A percentile compares a stretch with the other conserved stretches of the same genome.
Conservation (phyloP, 2,329 filamentous ascomycete species). For the Botrytis fragariae region DNA sequence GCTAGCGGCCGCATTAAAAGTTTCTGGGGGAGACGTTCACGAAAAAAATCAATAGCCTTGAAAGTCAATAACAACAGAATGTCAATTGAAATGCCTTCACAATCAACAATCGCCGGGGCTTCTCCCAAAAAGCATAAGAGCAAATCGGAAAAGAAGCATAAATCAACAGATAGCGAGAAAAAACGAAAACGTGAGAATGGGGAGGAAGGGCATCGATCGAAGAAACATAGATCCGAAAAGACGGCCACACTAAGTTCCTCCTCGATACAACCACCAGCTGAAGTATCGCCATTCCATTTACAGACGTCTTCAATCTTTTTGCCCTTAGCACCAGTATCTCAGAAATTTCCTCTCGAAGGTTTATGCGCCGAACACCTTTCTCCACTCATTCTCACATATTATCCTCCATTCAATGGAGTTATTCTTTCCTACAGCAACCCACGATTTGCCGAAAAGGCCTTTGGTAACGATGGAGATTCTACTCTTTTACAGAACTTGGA, state of each 20-base stretch:
- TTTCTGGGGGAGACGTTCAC: constrained; percentile 9
- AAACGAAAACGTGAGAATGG: constrained; percentile 41
- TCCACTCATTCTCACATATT: constrained; percentile 74
- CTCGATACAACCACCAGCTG: constrained; percentile 17
- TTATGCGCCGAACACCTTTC: constrained; percentile 72
- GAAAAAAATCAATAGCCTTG: constrained; percentile 12
- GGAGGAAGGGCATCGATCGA: constrained; percentile 46
- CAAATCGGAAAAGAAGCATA: constrained; percentile 39
- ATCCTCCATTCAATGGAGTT: constrained; percentile 69
- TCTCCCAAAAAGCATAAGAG: constrained; percentile 33
- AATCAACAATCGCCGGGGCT: constrained; percentile 22
- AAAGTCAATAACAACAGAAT: constrained; percentile 20
- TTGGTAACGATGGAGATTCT: constrained; percentile 49
- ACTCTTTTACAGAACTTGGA: constrained; percentile 56
- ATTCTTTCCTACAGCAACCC: constrained; percentile 71
- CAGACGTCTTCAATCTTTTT: constrained; percentile 81
- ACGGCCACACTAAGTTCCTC: constrained; percentile 30
- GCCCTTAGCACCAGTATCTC: constrained; percentile 68
- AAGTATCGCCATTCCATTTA: constrained; percentile 69
- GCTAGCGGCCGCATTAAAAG: constrained; percentile 22
- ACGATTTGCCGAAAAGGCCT: constrained; percentile 59
- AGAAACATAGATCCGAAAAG: constrained; percentile 45
- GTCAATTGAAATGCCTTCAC: constrained; percentile 33
- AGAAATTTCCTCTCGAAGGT: constrained; percentile 66
- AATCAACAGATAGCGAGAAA: constrained; percentile 44